Evolutionary conservation across 768 basidiomycete species (phyloP).

Genomic region (Termitomyces sp.): DNA sequence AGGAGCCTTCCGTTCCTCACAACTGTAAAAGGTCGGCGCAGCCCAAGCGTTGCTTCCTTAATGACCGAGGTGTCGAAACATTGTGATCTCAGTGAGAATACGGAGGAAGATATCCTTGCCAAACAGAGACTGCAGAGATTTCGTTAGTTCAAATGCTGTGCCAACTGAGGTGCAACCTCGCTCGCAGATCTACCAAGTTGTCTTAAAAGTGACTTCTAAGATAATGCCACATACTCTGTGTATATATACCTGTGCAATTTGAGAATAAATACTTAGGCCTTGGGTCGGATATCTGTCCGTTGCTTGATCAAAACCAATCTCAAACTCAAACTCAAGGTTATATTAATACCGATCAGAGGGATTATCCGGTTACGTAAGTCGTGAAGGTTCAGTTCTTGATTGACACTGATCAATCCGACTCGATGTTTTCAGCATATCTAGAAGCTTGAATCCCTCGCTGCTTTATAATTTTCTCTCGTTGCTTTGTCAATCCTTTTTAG

Average conservation of each 20-base stretch:
- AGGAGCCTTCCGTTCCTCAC: conserved; percentile 20
- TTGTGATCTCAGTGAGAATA: not conserved
- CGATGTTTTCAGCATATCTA: not conserved
- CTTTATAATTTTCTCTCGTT: not conserved
- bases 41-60: not conserved
- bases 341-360: not conserved
- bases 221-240: not conserved
- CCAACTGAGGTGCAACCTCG: not conserved
- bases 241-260: not conserved
- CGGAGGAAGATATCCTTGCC: not conserved
- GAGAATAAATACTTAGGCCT: not conserved
- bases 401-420: not conserved
- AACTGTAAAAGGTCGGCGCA: conserved; percentile 3
- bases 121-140: conserved; percentile 1
- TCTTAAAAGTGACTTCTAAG: not conserved
- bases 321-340: not conserved
- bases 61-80: not conserved
- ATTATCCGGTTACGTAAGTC: not conserved
- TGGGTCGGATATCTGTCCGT: not conserved
- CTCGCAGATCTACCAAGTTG: not conserved
- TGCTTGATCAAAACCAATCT: not conserved
- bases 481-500: not conserved
- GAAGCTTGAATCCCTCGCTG: not conserved
- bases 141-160: not conserved
- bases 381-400: not conserved